Base-by-base conservation (phyloP, 768 basidiomycete species). In the Tylopilus rubrobrunneus region DNA sequence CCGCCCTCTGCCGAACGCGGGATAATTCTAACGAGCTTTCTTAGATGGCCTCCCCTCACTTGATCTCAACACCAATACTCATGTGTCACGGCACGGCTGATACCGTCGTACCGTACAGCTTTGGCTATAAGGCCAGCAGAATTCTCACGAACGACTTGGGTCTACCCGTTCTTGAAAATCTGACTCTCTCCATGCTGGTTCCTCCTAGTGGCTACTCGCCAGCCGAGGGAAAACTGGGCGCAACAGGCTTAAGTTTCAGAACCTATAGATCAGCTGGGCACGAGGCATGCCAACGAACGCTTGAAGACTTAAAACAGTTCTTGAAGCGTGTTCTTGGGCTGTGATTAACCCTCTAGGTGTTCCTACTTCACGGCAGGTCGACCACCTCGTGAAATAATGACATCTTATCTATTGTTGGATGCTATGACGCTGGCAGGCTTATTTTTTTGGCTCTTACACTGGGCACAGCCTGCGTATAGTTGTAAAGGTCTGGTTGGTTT, bases 51-150 rank as follows among this genome's bases (percentile, higher is more conserved):
- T 79, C 81, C 15, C 71, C 78, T 10, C 75, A 85, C 60, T 82
- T 85, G 17, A 71, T 77, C 43, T 76, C 78, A 4, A 76, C 83
- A 21, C 89, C 92, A 1, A 76, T 95, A 28, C 95, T 96, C 71
- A 89, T 89, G 84, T 94, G 88, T 12, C 89, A 93, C 59, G 93
- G 93, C 25, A 79, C 76, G 8, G 75, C 69, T n/a, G 94, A 98
- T 71, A 85, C 81, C 9, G 76, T 95, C 23, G 86, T 97, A 50
- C 77, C 77, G 52, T 77, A 76, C 61, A 58, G 76, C 27, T 75
- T 83, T 47, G 82, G 82, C 23, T 66, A 76, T 50, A 68, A 69
- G 46, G 87, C 89, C 8, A 71, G 78, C 36, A 77, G 83, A 7
- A 78, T 79, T 54, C 71, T 95, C 42, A 78, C 76, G 34, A 66